A percentile compares a stretch with the other conserved stretches of the same genome.
phyloP scores from a whole-genome alignment of 805 yeast species.

The Clavispora vitiphila region DNA sequence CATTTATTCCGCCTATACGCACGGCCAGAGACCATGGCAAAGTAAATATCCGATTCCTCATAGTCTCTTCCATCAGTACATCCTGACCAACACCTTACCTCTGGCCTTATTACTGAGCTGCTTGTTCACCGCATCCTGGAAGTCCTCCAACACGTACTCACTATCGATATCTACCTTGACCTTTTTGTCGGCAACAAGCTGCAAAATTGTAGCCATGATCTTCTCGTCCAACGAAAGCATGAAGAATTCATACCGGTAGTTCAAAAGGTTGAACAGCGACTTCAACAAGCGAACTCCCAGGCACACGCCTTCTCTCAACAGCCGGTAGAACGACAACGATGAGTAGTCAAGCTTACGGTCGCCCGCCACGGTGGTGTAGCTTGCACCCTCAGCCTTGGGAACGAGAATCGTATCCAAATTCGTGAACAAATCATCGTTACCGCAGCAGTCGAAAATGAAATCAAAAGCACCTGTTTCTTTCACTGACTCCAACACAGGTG shows the following conservation, averaged over 20 bases:
- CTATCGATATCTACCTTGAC: constrained; percentile 50
- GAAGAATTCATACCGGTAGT: constrained; percentile 24
- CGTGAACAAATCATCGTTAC: constrained; percentile 47
- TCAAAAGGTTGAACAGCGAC: constrained; percentile 15
- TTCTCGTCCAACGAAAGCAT: constrained; percentile 6
- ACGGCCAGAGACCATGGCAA: too few species aligned
- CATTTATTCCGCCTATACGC: too few species aligned
- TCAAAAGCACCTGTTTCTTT: constrained; percentile 44
- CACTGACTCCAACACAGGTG: constrained; percentile 30
- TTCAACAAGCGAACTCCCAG: constrained; percentile 6
- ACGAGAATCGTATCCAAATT: constrained; percentile 41
- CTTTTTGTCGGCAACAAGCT: constrained; percentile 42
- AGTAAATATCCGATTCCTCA: too few species aligned
- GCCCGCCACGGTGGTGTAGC: constrained; percentile 56
- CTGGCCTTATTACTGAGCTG: constrained; percentile 45
- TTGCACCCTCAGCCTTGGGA: constrained; percentile 33
- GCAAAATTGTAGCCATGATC: constrained; percentile 22
- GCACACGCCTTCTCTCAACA: neutral
- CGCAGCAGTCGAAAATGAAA: constrained; percentile 60
- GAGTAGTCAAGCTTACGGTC: constrained; percentile 40
- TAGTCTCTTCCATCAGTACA: too few species aligned
- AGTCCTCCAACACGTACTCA: constrained; percentile 45
- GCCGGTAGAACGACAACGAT: neutral
- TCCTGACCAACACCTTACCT: constrained; percentile 61
- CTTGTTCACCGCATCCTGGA: constrained; percentile 45